phyloP scores from a whole-genome alignment of 208 protist species.

The Leishmania lainsoni region DNA sequence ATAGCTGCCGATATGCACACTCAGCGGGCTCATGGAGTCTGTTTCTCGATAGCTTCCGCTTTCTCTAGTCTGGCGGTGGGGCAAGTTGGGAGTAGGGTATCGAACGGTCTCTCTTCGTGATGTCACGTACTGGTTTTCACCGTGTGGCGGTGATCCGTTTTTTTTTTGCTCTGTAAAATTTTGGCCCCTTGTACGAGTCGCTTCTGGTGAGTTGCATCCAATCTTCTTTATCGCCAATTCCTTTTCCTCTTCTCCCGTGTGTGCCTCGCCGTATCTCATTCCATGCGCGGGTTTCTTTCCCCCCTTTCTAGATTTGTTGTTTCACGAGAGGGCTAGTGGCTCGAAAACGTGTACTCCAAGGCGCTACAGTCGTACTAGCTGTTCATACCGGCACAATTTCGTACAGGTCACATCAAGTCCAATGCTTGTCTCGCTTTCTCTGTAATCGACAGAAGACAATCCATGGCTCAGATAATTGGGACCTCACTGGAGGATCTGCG shows the following conservation, averaged over 20 bases:
- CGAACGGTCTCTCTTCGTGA: neutral
- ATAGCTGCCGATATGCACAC: neutral
- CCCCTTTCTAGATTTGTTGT: neutral
- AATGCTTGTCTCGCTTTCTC: neutral
- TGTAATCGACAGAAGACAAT: neutral
- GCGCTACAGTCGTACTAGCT: neutral
- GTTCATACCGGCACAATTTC: neutral
- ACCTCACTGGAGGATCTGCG: conserved; percentile 45
- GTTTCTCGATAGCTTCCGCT: neutral
- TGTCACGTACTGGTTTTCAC: neutral
- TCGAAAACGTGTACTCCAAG: neutral
- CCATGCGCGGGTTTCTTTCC: neutral
- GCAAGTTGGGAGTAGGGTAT: neutral
- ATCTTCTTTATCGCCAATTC: neutral
- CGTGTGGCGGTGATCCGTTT: neutral
- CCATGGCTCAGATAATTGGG: conserved; percentile 60
- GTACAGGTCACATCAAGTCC: neutral
- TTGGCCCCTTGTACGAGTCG: neutral
- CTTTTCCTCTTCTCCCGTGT: neutral
- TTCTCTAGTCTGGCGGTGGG: neutral
- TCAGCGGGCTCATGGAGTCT: neutral
- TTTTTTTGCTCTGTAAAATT: neutral
- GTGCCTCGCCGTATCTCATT: neutral
- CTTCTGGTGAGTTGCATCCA: neutral
- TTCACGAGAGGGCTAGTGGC: neutral